Percentiles rank a stretch among this genome's conserved stretches.
These are phyloP conservation scores for Iodosphaeria phyllophila DNA, from an alignment of 2,329 filamentous ascomycete genomes.

Conservation along the genomic window DNA sequence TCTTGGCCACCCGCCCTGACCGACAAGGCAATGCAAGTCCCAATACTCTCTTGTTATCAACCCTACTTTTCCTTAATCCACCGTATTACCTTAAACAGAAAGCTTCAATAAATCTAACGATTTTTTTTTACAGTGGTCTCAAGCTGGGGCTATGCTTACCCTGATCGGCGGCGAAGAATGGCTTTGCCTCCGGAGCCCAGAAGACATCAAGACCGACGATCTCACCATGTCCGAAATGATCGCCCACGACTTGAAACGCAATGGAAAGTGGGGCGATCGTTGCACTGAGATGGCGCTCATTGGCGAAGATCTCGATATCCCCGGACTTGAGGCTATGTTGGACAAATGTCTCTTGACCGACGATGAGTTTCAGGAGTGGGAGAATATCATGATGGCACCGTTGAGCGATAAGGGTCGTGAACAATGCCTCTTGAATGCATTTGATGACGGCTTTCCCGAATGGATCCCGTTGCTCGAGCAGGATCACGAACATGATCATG, in stretches of 20 bases:
- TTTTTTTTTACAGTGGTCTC: constrained; percentile 45
- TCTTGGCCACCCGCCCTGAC: constrained; percentile 37
- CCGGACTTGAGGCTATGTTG: constrained; percentile 24
- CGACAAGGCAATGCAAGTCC: constrained; percentile 13
- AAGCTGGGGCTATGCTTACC: constrained; percentile 45
- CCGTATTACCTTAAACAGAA: neutral
- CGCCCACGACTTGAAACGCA: constrained; percentile 27
- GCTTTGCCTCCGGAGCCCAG: constrained; percentile 39
- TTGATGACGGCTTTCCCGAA: constrained; percentile 14
- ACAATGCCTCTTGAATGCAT: constrained; percentile 9
- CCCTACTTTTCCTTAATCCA: too few species aligned
- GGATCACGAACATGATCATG: constrained; percentile 5
- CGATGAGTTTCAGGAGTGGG: constrained; percentile 28
- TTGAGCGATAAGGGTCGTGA: constrained; percentile 5
- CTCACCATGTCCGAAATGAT: constrained; percentile 27
- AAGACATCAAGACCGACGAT: constrained; percentile 28
- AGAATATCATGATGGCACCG: constrained; percentile 8
- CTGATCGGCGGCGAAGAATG: constrained; percentile 33
- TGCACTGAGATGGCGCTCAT: constrained; percentile 60
- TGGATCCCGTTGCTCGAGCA: constrained; percentile 11
- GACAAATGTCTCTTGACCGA: constrained; percentile 45
- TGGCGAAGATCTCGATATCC: constrained; percentile 40
- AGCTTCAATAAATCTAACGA: constrained; percentile 15
- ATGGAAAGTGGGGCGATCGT: constrained; percentile 48
- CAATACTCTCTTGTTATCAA: too few species aligned